These are phyloP conservation scores for Niebla homalea DNA, from an alignment of 495 filamentous ascomycete genomes.

Conservation along the genomic window DNA sequence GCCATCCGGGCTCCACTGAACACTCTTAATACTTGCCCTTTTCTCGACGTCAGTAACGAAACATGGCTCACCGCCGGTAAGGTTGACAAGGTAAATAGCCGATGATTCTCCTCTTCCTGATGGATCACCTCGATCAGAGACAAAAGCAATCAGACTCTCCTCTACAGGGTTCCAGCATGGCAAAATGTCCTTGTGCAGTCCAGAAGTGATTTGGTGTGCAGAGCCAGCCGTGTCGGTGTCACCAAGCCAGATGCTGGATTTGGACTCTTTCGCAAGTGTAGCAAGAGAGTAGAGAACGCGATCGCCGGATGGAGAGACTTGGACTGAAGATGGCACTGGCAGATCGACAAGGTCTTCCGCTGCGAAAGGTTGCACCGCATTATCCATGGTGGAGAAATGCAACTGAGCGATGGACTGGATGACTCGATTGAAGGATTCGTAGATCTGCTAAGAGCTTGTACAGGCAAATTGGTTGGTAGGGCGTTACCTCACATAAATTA, in stretches of 20 bases:
- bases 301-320: conserved; percentile 13
- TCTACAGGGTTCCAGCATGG: conserved; percentile 10
- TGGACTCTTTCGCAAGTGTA: neutral
- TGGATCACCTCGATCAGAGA: conserved; percentile 15
- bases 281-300: conserved; percentile 12
- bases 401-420: too few species aligned
- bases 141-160: conserved; percentile 14
- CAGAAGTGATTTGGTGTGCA: conserved; percentile 15
- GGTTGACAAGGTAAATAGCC: conserved; percentile 15
- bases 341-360: conserved; percentile 12
- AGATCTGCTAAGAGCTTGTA: too few species aligned
- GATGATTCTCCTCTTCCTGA: conserved; percentile 6
- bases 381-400: too few species aligned
- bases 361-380: too few species aligned
- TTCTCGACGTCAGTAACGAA: conserved; percentile 12
- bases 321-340: conserved; percentile 9
- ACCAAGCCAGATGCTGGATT: conserved; percentile 16
- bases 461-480: too few species aligned
- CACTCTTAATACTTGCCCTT: conserved; percentile 7
- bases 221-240: conserved; percentile 13
- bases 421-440: too few species aligned
- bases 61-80: conserved; percentile 4
- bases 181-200: conserved; percentile 10
- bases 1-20: conserved; percentile 16
- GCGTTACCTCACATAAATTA: too few species aligned